Conservation (phyloP, 73 alveolate genomes). For the Uronychia binucleata region DNA sequence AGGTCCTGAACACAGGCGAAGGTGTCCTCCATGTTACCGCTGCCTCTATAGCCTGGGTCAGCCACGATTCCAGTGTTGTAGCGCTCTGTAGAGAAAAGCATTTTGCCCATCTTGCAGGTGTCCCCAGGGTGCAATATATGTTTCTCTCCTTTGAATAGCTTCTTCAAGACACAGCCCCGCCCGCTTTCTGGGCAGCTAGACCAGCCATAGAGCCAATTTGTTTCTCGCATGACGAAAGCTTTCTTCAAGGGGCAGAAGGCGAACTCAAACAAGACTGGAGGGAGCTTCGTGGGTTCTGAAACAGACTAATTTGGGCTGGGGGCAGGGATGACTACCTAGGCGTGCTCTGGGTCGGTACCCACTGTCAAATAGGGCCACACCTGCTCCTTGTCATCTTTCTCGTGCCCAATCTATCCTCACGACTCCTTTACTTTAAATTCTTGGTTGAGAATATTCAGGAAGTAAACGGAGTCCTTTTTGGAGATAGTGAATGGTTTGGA, state of each 20-base stretch:
- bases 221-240: conserved; percentile 31
- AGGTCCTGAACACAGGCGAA: conserved; percentile 28
- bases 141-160: conserved; percentile 18
- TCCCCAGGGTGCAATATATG: conserved; percentile 41
- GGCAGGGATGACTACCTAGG: neutral
- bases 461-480: neutral
- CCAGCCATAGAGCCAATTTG: conserved; percentile 45
- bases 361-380: neutral
- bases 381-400: neutral
- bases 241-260: neutral
- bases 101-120: conserved; percentile 59
- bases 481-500: neutral
- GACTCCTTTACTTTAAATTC: neutral
- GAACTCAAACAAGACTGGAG: neutral
- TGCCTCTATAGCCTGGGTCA: conserved; percentile 59
- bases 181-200: conserved; percentile 24
- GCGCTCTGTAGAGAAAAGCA: conserved; percentile 58
- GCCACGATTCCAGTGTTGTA: conserved; percentile 71
- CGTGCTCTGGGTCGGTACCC: neutral
- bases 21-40: conserved; percentile 71
- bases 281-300: neutral
- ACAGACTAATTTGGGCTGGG: neutral
- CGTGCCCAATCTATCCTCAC: neutral
- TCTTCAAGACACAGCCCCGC: conserved; percentile 43
- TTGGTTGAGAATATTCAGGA: neutral